These are phyloP conservation scores for Gentiana macrophylla DNA, from an alignment of 257 asterid species.

Conservation along the genomic window DNA sequence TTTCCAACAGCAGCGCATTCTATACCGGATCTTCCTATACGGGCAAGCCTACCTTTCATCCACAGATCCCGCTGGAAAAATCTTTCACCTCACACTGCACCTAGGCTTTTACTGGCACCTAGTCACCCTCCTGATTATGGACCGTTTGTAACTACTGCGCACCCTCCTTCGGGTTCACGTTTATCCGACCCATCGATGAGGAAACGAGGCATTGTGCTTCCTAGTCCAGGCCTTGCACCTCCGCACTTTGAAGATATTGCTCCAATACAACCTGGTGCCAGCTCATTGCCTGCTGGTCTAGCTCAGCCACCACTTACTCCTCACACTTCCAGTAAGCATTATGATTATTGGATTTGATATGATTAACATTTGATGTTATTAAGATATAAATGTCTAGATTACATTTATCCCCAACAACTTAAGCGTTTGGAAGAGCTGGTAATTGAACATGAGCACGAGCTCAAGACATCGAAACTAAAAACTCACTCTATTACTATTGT, in stretches of 20 bases:
- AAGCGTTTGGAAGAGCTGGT: no score
- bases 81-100: conserved; percentile 32
- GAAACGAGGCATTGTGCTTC: conserved; percentile 37
- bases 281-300: conserved; percentile 53
- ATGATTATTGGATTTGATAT: no score
- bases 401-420: no score
- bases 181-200: conserved; percentile 43
- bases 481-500: no score
- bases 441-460: no score
- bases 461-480: no score
- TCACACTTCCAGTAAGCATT: conserved; percentile 51
- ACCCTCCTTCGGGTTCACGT: conserved; percentile 45
- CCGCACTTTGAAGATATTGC: conserved; percentile 34
- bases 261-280: conserved; percentile 49
- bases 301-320: conserved; percentile 90
- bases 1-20: conserved; percentile 21
- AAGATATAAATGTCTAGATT: no score
- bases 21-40: conserved; percentile 33
- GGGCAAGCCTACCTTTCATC: conserved; percentile 23
- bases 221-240: conserved; percentile 33
- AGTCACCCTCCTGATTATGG: conserved; percentile 45
- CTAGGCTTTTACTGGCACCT: conserved; percentile 21
- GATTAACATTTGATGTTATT: no score
- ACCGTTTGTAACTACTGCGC: conserved; percentile 39
- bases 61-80: conserved; percentile 23